Evolutionary conservation across 140 eudicot species (phyloP).

Genomic region (Eryngium alpinum): DNA sequence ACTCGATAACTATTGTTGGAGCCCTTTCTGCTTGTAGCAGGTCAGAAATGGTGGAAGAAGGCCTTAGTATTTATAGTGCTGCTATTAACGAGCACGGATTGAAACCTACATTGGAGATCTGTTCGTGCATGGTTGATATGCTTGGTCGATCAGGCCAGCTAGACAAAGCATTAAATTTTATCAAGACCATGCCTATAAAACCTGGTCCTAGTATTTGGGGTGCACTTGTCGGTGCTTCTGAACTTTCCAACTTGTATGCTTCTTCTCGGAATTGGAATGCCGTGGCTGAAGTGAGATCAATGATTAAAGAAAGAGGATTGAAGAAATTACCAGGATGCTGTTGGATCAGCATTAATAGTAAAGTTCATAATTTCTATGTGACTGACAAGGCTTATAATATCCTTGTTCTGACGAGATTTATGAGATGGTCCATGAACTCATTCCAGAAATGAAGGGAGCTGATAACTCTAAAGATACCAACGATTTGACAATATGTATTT

Average conservation of each 20-base stretch:
- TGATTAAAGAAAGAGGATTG: conserved; percentile 48
- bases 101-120: conserved; percentile 48
- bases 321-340: conserved; percentile 60
- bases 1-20: conserved; percentile 40
- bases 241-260: conserved; percentile 59
- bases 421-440: conserved; percentile 36
- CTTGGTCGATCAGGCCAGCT: conserved; percentile 44
- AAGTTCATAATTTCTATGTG: conserved; percentile 44
- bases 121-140: conserved; percentile 65
- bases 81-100: conserved; percentile 20
- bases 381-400: conserved; percentile 55
- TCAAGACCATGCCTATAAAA: conserved; percentile 39
- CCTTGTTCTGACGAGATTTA: conserved; percentile 34
- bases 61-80: conserved; percentile 34
- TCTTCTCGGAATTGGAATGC: conserved; percentile 41
- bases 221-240: conserved; percentile 42
- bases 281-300: conserved; percentile 46
- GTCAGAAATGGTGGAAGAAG: conserved; percentile 48
- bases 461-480: conserved; percentile 16
- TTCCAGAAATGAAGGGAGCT: conserved; percentile 30
- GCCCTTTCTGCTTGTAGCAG: conserved; percentile 66
- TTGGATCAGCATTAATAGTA: conserved; percentile 46
- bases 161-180: conserved; percentile 41
- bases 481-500: conserved; percentile 2
- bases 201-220: conserved; percentile 78